Evolutionary conservation across 1,139 yeast genomes (phyloP).

Genomic region (Hyphopichia wangnamkhiaoensis): DNA sequence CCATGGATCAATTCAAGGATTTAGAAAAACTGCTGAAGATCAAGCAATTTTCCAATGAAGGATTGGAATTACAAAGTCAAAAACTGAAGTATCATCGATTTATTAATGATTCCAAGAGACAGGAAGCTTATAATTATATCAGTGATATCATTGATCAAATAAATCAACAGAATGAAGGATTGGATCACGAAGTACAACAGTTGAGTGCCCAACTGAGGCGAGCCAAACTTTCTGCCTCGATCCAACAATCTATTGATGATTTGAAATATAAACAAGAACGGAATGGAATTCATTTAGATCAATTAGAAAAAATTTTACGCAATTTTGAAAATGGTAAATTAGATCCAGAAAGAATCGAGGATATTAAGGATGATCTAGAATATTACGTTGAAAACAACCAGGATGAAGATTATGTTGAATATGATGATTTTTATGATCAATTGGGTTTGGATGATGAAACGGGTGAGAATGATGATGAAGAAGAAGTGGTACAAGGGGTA

Average conservation of each 20-base stretch:
- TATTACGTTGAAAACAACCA: constrained; percentile 94
- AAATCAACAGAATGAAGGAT: constrained; percentile 75
- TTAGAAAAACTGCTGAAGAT: constrained; percentile 94
- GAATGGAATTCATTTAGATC: constrained; percentile 76
- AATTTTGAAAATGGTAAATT: constrained; percentile 80
- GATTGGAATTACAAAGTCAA: constrained; percentile 66
- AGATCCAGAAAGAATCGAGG: constrained; percentile 79
- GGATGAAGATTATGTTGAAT: constrained; percentile 95
- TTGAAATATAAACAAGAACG: constrained; percentile 68
- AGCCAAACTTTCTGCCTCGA: constrained; percentile 46
- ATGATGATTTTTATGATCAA: constrained; percentile 90
- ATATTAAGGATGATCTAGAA: constrained; percentile 84
- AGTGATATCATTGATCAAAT: constrained; percentile 78
- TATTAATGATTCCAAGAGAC: constrained; percentile 74
- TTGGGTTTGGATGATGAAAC: constrained; percentile 69
- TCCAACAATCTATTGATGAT: constrained; percentile 59
- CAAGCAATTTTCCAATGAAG: constrained; percentile 94
- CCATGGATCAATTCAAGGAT: constrained; percentile 96
- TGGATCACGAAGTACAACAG: constrained; percentile 76
- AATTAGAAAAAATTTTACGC: constrained; percentile 76
- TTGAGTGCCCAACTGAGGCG: constrained; percentile 46
- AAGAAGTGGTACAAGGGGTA: constrained; percentile 15
- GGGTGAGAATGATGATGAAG: constrained; percentile 36
- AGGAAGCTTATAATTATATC: constrained; percentile 72
- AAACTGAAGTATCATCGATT: constrained; percentile 33